A percentile compares a stretch with the other conserved stretches of the same genome.
Evolutionary conservation across 129 eudicot species (phyloP).

Genomic region (Solidago caesia): DNA sequence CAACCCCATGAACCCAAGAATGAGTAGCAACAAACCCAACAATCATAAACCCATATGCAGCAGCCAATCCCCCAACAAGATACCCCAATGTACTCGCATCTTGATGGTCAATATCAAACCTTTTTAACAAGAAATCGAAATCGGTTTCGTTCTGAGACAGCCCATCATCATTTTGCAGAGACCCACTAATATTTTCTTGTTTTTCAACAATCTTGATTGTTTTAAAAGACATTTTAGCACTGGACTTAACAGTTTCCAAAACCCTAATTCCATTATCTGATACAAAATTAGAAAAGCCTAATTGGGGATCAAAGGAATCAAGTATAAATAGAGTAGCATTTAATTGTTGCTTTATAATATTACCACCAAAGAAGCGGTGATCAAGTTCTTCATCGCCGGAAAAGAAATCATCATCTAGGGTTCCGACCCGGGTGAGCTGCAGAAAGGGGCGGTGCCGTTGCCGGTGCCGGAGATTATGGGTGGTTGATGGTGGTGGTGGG

Average conservation of each 20-base stretch:
- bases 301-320: slow-evolving; percentile 37
- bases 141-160: slow-evolving; percentile 29
- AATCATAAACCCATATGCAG: slow-evolving; percentile 62
- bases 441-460: slow-evolving; percentile 66
- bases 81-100: slow-evolving; percentile 55
- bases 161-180: slow-evolving; percentile 20
- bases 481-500: slow-evolving; percentile 25
- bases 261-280: slow-evolving; percentile 55
- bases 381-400: slow-evolving; percentile 62
- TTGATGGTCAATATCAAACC: slow-evolving; percentile 49
- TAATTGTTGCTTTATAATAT: slow-evolving; percentile 15
- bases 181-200: neutral
- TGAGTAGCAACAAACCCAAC: slow-evolving; percentile 52
- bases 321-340: slow-evolving; percentile 43
- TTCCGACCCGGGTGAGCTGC: slow-evolving; percentile 73
- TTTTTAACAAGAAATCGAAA: slow-evolving; percentile 50
- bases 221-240: slow-evolving; percentile 39
- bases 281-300: slow-evolving; percentile 42
- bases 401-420: slow-evolving; percentile 75
- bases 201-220: slow-evolving; percentile 19
- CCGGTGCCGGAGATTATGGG: slow-evolving; percentile 26
- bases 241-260: slow-evolving; percentile 32
- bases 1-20: slow-evolving; percentile 68
- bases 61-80: slow-evolving; percentile 46
- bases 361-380: slow-evolving; percentile 45